Percentiles rank a stretch among this genome's conserved stretches.
phyloP scores from a whole-genome alignment of 2,329 filamentous ascomycete genomes.

The Nemania bipapillata region DNA sequence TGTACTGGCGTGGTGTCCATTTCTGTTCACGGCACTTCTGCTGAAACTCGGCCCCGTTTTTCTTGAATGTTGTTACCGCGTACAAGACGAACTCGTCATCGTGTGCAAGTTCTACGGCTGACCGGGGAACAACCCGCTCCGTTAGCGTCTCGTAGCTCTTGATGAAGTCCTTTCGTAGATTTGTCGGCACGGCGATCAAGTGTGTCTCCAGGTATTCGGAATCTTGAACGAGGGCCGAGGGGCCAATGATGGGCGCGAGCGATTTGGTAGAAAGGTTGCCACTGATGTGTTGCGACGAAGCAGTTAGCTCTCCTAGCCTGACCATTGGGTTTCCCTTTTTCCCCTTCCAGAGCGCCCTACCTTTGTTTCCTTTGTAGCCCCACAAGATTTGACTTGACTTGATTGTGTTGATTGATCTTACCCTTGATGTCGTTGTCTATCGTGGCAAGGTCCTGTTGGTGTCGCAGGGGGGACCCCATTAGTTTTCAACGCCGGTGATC shows the following conservation, averaged over 20 bases:
- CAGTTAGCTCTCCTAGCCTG: conserved; percentile 19
- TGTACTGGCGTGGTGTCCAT: conserved; percentile 95
- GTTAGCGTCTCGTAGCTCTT: conserved; percentile 87
- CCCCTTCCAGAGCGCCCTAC: conserved; percentile 67
- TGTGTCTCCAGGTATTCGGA: conserved; percentile 98
- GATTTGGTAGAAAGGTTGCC: conserved; percentile 96
- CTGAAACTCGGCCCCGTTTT: conserved; percentile 84
- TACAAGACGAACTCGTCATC: conserved; percentile 92
- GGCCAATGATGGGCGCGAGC: conserved; percentile 86
- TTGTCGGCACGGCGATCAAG: conserved; percentile 85
- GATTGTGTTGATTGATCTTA: conserved; percentile 95
- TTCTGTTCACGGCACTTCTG: conserved; percentile 92
- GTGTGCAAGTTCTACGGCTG: conserved; percentile 78
- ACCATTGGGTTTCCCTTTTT: not conserved
- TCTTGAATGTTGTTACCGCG: conserved; percentile 92
- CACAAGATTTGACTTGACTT: conserved; percentile 84
- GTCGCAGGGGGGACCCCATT: conserved; percentile 20
- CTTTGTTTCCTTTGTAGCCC: conserved; percentile 87
- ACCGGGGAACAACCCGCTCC: conserved; percentile 93
- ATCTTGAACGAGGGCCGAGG: conserved; percentile 80
- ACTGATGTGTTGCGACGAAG: conserved; percentile 56
- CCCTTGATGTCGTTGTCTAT: conserved; percentile 96
- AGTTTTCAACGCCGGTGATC: conserved; percentile 21
- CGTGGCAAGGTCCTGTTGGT: conserved; percentile 78
- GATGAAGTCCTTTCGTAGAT: conserved; percentile 85